These are phyloP conservation scores for Leptographium wingfieldii DNA, from an alignment of 2,329 filamentous ascomycete genomes.

Conservation along the genomic window DNA sequence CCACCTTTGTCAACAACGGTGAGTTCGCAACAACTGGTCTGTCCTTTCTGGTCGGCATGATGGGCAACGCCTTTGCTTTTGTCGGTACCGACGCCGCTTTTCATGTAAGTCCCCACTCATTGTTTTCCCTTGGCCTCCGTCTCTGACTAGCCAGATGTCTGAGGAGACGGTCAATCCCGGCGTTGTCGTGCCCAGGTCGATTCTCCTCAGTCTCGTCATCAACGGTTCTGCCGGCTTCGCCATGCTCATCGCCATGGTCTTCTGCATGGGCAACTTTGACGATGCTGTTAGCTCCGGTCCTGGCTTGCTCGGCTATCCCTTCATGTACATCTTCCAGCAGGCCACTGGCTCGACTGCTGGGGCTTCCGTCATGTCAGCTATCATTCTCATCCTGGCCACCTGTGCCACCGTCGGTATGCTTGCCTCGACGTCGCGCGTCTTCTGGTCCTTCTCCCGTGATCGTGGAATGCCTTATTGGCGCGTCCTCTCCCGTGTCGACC, in stretches of 20 bases:
- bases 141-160: slow-evolving; percentile 17
- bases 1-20: slow-evolving; percentile 32
- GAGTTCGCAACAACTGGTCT: slow-evolving; percentile 30
- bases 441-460: slow-evolving; percentile 33
- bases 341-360: slow-evolving; percentile 33
- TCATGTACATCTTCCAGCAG: slow-evolving; percentile 45
- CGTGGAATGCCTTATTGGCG: slow-evolving; percentile 25
- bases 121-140: background rate
- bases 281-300: slow-evolving; percentile 10
- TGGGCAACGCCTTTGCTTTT: slow-evolving; percentile 23
- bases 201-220: slow-evolving; percentile 19
- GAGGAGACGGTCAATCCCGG: slow-evolving; percentile 25
- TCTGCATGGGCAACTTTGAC: slow-evolving; percentile 17
- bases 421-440: slow-evolving; percentile 38
- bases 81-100: slow-evolving; percentile 20
- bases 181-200: slow-evolving; percentile 20
- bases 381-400: slow-evolving; percentile 33
- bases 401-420: slow-evolving; percentile 38
- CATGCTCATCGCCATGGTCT: slow-evolving; percentile 24
- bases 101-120: background rate
- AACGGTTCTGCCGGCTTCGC: slow-evolving; percentile 21
- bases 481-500: slow-evolving; percentile 24
- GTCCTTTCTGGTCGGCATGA: slow-evolving; percentile 31
- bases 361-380: slow-evolving; percentile 33
- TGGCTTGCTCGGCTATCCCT: slow-evolving; percentile 37